These are phyloP conservation scores for Ramalina intermedia DNA, from an alignment of 495 filamentous ascomycete species.

Conservation along the genomic window DNA sequence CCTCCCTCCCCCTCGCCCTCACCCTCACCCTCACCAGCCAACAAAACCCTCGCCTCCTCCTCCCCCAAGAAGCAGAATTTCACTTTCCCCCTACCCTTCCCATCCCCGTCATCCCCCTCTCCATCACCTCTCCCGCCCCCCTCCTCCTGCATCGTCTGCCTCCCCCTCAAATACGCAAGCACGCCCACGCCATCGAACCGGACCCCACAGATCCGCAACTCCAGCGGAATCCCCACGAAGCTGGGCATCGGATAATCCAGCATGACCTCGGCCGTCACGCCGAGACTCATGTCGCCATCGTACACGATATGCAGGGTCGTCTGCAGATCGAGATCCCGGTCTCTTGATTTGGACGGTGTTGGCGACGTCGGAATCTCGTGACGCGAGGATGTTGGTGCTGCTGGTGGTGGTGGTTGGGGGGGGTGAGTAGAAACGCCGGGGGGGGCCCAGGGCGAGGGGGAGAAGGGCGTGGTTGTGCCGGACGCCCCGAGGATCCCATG, in stretches of 20 bases:
- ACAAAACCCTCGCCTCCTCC: slow-evolving; percentile 61
- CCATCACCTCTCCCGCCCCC: not conserved
- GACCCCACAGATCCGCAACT: slow-evolving; percentile 82
- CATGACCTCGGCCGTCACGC: slow-evolving; percentile 82
- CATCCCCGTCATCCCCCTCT: not conserved
- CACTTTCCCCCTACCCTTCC: slow-evolving; percentile 5
- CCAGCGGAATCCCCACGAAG: slow-evolving; percentile 85
- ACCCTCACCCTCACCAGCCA: slow-evolving; percentile 22
- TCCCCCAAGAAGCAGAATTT: slow-evolving; percentile 87
- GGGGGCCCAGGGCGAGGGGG: not conserved
- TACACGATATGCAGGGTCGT: slow-evolving; percentile 82
- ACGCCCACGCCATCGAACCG: slow-evolving; percentile 91
- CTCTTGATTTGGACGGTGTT: not conserved
- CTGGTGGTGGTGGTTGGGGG: slow-evolving; percentile 24
- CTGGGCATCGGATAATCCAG: slow-evolving; percentile 96
- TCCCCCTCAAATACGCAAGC: slow-evolving; percentile 71
- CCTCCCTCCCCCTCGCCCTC: not conserved
- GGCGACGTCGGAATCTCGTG: not conserved
- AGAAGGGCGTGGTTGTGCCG: slow-evolving; percentile 53
- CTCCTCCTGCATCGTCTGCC: slow-evolving; percentile 9
- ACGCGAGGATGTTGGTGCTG: slow-evolving; percentile 21
- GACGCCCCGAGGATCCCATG: slow-evolving; percentile 42
- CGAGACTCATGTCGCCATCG: slow-evolving; percentile 66
- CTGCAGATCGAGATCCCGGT: slow-evolving; percentile 48
- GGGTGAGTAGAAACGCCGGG: slow-evolving; percentile 10